Evolutionary conservation across 1,284 basidiomycete species (phyloP).

Genomic region (Pseudozyma sp.): DNA sequence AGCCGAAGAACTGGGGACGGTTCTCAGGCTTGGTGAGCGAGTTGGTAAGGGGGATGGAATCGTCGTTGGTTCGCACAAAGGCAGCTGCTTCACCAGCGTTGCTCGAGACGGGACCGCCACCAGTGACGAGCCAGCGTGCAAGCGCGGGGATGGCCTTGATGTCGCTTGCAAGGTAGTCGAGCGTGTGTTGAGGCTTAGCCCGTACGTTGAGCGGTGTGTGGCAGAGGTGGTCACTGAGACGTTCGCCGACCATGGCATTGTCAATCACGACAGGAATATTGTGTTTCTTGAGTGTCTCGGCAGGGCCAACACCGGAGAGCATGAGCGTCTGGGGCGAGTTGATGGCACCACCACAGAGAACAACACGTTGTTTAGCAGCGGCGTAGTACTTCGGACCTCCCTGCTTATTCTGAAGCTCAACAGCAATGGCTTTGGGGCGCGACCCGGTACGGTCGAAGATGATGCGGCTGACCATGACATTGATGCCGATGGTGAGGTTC

Average conservation of each 20-base stretch:
- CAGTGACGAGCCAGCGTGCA: conserved; percentile 50
- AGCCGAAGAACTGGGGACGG: conserved; percentile 54
- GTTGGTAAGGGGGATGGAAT: conserved; percentile 53
- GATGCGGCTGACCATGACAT: conserved; percentile 52
- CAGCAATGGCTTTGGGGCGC: conserved; percentile 51
- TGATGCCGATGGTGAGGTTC: conserved; percentile 57
- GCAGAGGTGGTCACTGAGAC: conserved; percentile 62
- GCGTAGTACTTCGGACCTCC: conserved; percentile 46
- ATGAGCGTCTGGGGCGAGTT: conserved; percentile 75
- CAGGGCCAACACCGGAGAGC: conserved; percentile 76
- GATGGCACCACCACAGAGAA: conserved; percentile 70
- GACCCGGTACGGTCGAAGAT: conserved; percentile 48
- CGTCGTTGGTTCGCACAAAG: conserved; percentile 67
- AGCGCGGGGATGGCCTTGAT: conserved; percentile 32
- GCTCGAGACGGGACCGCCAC: conserved; percentile 43
- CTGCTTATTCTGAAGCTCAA: conserved; percentile 50
- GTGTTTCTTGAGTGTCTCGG: conserved; percentile 38
- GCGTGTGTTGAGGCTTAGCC: conserved; percentile 41
- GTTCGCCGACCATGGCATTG: conserved; percentile 53
- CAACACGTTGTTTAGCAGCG: conserved; percentile 70
- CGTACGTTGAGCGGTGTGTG: conserved; percentile 25
- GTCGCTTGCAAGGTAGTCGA: conserved; percentile 46
- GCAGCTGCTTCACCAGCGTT: conserved; percentile 65
- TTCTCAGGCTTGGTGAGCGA: conserved; percentile 48
- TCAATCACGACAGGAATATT: conserved; percentile 47